Percentiles rank a stretch among this genome's conserved stretches.
These are phyloP conservation scores for Hanseniaspora thailandica DNA, from an alignment of 805 yeast species.

Conservation along the genomic window DNA sequence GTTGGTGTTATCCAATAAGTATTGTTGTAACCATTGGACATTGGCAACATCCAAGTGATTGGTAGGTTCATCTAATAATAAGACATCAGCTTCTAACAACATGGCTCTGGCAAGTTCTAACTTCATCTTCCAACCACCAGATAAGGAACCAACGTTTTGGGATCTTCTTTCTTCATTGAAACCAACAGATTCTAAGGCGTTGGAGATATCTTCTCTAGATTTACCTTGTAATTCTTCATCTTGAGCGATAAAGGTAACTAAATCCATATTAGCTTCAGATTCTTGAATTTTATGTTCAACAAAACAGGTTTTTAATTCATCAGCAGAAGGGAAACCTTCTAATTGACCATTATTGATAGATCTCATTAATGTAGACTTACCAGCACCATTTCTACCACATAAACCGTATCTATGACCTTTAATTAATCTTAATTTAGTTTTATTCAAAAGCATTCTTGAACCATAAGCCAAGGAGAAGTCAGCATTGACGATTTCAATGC, in stretches of 20 bases:
- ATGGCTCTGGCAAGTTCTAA: slow-evolving; percentile 96
- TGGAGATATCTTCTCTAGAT: slow-evolving; percentile 57
- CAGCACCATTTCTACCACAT: slow-evolving; percentile 98
- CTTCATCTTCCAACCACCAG: slow-evolving; percentile 99
- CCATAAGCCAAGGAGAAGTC: slow-evolving; percentile 95
- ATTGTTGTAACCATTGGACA: slow-evolving; percentile 88
- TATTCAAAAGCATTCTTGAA: slow-evolving; percentile 89
- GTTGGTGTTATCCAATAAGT: slow-evolving; percentile 65
- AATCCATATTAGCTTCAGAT: slow-evolving; percentile 79
- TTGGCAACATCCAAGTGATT: slow-evolving; percentile 92
- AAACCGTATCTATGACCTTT: slow-evolving; percentile 96
- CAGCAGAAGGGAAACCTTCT: slow-evolving; percentile 91
- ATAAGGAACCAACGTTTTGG: slow-evolving; percentile 84
- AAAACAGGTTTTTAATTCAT: slow-evolving; percentile 80
- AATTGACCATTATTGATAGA: slow-evolving; percentile 92
- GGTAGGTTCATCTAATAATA: slow-evolving; percentile 93
- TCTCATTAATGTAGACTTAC: slow-evolving; percentile 94
- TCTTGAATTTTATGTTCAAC: slow-evolving; percentile 97
- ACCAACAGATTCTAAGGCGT: slow-evolving; percentile 74
- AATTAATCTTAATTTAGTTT: slow-evolving; percentile 72
- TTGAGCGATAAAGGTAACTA: slow-evolving; percentile 74
- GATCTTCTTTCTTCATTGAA: slow-evolving; percentile 81
- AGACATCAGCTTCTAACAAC: slow-evolving; percentile 92
- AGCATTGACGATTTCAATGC: slow-evolving; percentile 82
- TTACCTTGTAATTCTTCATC: slow-evolving; percentile 69